These are phyloP conservation scores for Amorphotheca resinae DNA, from an alignment of 495 filamentous ascomycete genomes.

Conservation along the genomic window DNA sequence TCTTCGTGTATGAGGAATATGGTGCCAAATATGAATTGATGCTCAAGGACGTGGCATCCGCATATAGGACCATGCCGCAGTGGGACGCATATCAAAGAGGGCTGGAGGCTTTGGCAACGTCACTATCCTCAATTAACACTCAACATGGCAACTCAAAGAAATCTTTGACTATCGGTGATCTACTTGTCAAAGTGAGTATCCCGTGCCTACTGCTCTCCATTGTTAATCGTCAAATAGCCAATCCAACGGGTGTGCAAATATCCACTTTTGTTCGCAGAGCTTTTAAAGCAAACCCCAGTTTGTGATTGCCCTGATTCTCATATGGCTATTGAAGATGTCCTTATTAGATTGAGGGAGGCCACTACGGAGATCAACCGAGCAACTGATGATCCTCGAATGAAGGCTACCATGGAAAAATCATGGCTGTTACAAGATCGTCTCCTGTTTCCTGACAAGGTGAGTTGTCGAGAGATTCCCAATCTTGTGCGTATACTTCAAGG, in stretches of 20 bases:
- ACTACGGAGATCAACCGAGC: constrained; percentile 68
- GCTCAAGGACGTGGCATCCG: constrained; percentile 57
- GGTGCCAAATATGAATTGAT: constrained; percentile 77
- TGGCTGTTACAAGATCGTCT: constrained; percentile 73
- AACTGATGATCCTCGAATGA: constrained; percentile 49
- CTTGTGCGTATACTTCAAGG: too few species aligned
- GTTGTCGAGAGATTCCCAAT: too few species aligned
- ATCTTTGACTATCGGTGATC: constrained; percentile 66
- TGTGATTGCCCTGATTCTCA: constrained; percentile 73
- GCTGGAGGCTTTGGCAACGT: constrained; percentile 71
- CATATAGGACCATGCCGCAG: constrained; percentile 55
- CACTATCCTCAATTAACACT: constrained; percentile 51
- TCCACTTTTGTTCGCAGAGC: constrained; percentile 71
- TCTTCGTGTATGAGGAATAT: constrained; percentile 81
- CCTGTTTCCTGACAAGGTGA: constrained; percentile 57
- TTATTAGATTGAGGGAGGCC: constrained; percentile 57
- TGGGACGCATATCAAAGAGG: constrained; percentile 78
- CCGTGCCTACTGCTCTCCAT: background rate
- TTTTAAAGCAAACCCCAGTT: constrained; percentile 69
- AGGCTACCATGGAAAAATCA: constrained; percentile 49
- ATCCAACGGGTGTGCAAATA: constrained; percentile 93
- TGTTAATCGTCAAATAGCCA: constrained; percentile 44
- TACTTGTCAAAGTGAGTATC: constrained; percentile 70
- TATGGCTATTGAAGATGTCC: constrained; percentile 60
- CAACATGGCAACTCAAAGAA: constrained; percentile 52